phyloP scores from a whole-genome alignment of 2,329 filamentous ascomycete species.

The Shiraia sp. region DNA sequence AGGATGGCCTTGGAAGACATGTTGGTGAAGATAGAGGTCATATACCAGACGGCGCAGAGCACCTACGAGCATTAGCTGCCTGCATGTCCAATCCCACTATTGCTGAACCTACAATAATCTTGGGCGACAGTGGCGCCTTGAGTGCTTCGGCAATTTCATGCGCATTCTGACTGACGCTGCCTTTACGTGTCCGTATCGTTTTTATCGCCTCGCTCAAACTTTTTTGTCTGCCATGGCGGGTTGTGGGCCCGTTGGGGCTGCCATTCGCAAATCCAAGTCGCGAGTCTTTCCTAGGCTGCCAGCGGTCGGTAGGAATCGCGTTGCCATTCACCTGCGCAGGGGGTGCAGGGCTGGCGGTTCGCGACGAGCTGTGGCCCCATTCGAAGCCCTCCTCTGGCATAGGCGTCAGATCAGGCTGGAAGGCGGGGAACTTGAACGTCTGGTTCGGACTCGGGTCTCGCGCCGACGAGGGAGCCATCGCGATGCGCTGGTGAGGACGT shows the following conservation, averaged over 20 bases:
- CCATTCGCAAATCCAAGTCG: conserved; percentile 51
- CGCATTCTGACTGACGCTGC: conserved; percentile 88
- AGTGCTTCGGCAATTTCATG: conserved; percentile 91
- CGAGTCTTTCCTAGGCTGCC: conserved; percentile 63
- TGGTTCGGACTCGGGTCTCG: conserved; percentile 35
- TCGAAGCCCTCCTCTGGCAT: conserved; percentile 42
- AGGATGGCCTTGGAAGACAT: conserved; percentile 97
- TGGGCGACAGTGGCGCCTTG: conserved; percentile 85
- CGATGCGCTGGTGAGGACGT: conserved; percentile 16
- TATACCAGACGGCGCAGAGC: conserved; percentile 90
- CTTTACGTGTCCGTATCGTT: conserved; percentile 77
- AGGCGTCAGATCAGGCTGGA: conserved; percentile 48
- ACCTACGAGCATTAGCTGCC: conserved; percentile 56
- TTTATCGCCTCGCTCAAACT: conserved; percentile 87
- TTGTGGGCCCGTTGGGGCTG: conserved; percentile 29
- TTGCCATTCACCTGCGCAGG: conserved; percentile 28
- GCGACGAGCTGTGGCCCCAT: conserved; percentile 38
- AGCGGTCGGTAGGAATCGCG: conserved; percentile 55
- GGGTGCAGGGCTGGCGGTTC: conserved; percentile 35
- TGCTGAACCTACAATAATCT: conserved; percentile 70
- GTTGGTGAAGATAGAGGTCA: conserved; percentile 92
- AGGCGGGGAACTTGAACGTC: conserved; percentile 52
- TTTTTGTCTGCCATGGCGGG: conserved; percentile 72
- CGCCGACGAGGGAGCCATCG: conserved; percentile 35
- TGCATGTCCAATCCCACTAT: conserved; percentile 24